These are phyloP conservation scores for Juncus inflexus DNA, from an alignment of 176 grass and related monocot genomes.

Conservation along the genomic window DNA sequence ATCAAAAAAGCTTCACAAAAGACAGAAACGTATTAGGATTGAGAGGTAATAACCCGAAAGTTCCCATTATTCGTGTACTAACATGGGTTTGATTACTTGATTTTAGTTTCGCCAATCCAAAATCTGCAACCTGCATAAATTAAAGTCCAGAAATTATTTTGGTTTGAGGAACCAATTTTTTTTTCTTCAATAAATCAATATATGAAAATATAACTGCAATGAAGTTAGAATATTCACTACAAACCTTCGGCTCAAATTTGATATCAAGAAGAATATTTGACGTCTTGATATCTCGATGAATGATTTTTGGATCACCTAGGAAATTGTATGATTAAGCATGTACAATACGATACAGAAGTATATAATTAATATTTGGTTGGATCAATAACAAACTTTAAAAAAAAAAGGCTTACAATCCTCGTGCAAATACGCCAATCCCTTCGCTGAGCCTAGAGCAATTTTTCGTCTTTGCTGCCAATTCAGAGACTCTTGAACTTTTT, in stretches of 20 bases:
- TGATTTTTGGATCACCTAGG: slow-evolving; percentile 49
- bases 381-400: not conserved
- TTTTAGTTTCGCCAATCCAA: slow-evolving; percentile 51
- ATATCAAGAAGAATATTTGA: slow-evolving; percentile 56
- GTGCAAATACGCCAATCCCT: slow-evolving; percentile 48
- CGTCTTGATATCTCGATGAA: slow-evolving; percentile 55
- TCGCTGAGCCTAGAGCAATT: slow-evolving; percentile 41
- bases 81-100: slow-evolving; percentile 40
- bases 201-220: too few species aligned
- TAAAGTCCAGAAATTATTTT: not conserved
- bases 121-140: slow-evolving; percentile 47
- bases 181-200: not conserved
- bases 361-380: not conserved
- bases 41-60: slow-evolving; percentile 33
- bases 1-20: not conserved
- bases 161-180: not conserved
- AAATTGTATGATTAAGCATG: not conserved
- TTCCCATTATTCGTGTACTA: slow-evolving; percentile 50
- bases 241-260: slow-evolving; percentile 51
- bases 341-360: not conserved
- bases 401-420: slow-evolving; percentile 39
- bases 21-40: not conserved
- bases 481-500: slow-evolving; percentile 19
- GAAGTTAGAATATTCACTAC: not conserved
- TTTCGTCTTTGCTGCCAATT: slow-evolving; percentile 39